Evolutionary conservation across 2,329 filamentous ascomycete genomes (phyloP).

Genomic region (Penicillium sp.): DNA sequence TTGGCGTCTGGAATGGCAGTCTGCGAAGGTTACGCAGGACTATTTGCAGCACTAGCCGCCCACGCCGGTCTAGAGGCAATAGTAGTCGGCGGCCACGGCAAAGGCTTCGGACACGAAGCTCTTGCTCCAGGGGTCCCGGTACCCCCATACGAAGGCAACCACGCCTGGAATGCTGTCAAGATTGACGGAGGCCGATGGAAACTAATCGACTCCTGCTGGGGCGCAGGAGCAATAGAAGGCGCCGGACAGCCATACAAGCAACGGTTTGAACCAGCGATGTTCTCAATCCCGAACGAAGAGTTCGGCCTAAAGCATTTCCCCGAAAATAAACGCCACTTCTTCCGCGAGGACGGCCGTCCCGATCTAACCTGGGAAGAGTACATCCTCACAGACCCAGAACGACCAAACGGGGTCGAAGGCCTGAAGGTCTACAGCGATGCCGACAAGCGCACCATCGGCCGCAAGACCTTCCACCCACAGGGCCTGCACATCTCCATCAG

Average conservation of each 20-base stretch:
- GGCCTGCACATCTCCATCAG: conserved; percentile 60
- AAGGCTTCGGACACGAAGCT: conserved; percentile 72
- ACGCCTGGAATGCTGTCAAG: conserved; percentile 91
- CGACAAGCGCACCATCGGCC: conserved; percentile 51
- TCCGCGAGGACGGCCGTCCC: conserved; percentile 66
- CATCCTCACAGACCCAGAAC: conserved; percentile 59
- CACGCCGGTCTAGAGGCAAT: conserved; percentile 76
- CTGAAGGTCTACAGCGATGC: conserved; percentile 49
- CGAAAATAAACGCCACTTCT: conserved; percentile 64
- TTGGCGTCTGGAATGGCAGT: conserved; percentile 78
- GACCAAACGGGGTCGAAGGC: conserved; percentile 43
- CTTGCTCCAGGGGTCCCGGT: conserved; percentile 62
- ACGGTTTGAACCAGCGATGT: conserved; percentile 62
- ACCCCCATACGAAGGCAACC: conserved; percentile 63
- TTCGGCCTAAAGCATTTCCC: conserved; percentile 84
- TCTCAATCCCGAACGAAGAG: conserved; percentile 68
- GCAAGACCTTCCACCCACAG: conserved; percentile 61
- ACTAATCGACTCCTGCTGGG: conserved; percentile 89
- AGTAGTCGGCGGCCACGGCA: conserved; percentile 75
- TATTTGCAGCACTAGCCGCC: conserved; percentile 74
- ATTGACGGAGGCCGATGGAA: conserved; percentile 91
- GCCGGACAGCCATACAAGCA: conserved; percentile 61
- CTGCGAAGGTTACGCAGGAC: conserved; percentile 83
- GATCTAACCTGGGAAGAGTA: conserved; percentile 78
- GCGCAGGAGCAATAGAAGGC: conserved; percentile 67